Conservation (phyloP, 2,329 filamentous ascomycete species). For the Fusarium chlamydosporum region DNA sequence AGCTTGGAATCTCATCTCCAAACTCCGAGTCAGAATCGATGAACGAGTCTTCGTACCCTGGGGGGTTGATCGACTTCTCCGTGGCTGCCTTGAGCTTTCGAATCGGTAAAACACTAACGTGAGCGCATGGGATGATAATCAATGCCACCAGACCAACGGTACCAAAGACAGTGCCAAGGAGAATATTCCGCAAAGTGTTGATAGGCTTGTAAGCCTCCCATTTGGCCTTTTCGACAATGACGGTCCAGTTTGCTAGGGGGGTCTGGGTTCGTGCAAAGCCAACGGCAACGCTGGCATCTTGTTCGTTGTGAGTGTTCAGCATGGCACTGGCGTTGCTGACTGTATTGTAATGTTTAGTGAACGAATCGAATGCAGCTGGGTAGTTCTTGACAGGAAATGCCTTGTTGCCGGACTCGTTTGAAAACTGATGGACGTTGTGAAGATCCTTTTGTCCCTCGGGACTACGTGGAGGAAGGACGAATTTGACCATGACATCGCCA, state of each 20-base stretch:
- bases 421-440: conserved; percentile 57
- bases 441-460: conserved; percentile 60
- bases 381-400: conserved; percentile 74
- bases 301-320: conserved; percentile 80
- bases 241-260: conserved; percentile 81
- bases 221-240: conserved; percentile 83
- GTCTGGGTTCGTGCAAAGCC: conserved; percentile 81
- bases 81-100: conserved; percentile 81
- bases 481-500: conserved; percentile 65
- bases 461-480: conserved; percentile 70
- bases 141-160: conserved; percentile 81
- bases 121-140: conserved; percentile 82
- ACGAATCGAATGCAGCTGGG: conserved; percentile 72
- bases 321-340: conserved; percentile 78
- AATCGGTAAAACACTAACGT: conserved; percentile 86
- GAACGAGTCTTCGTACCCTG: conserved; percentile 68
- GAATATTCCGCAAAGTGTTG: conserved; percentile 79
- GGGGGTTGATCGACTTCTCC: conserved; percentile 77
- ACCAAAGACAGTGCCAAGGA: conserved; percentile 87
- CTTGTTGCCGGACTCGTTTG: conserved; percentile 59
- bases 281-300: conserved; percentile 78
- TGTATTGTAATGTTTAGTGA: conserved; percentile 63
- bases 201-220: conserved; percentile 84
- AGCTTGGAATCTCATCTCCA: conserved; percentile 57
- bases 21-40: conserved; percentile 62